These are phyloP conservation scores for Lachnellula cervina DNA, from an alignment of 2,329 filamentous ascomycete species.

Conservation along the genomic window DNA sequence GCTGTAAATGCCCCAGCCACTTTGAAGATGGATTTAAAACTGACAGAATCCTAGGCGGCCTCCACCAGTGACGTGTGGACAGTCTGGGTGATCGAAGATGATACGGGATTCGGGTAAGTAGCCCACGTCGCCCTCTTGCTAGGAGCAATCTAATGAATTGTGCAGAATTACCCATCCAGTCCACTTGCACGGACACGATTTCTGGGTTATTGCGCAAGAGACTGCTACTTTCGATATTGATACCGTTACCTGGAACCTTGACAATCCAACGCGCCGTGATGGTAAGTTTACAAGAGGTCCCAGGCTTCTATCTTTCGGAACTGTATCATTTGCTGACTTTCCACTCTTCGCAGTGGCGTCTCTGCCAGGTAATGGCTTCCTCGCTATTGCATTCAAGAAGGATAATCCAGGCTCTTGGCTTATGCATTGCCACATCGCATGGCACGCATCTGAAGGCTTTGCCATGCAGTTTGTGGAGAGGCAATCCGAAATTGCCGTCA, in stretches of 20 bases:
- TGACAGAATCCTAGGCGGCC: constrained; percentile 37
- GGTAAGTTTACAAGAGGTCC: constrained; percentile 11
- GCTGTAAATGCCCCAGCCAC: constrained; percentile 9
- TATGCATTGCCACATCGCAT: constrained; percentile 38
- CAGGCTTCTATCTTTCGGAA: too few relatives aligned
- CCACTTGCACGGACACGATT: constrained; percentile 49
- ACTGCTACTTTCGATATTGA: constrained; percentile 33
- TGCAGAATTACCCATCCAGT: constrained; percentile 29
- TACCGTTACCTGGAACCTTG: constrained; percentile 28
- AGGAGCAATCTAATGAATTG: constrained; percentile 27
- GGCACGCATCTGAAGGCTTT: constrained; percentile 52
- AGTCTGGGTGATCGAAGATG: constrained; percentile 27
- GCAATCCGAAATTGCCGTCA: constrained; percentile 18
- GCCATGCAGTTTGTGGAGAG: constrained; percentile 46
- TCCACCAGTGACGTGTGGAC: constrained; percentile 22
- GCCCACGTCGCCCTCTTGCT: background rate
- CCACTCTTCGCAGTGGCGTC: constrained; percentile 33
- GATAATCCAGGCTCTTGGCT: constrained; percentile 32
- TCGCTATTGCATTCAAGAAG: constrained; percentile 30
- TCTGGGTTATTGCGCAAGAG: constrained; percentile 43
- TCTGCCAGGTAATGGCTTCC: constrained; percentile 33
- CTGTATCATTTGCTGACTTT: too few relatives aligned
- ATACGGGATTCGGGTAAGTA: constrained; percentile 15
- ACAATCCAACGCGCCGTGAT: constrained; percentile 49
- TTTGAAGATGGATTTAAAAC: constrained; percentile 46